phyloP scores from a whole-genome alignment of 441 rosid species.

The Jatropha multifida region DNA sequence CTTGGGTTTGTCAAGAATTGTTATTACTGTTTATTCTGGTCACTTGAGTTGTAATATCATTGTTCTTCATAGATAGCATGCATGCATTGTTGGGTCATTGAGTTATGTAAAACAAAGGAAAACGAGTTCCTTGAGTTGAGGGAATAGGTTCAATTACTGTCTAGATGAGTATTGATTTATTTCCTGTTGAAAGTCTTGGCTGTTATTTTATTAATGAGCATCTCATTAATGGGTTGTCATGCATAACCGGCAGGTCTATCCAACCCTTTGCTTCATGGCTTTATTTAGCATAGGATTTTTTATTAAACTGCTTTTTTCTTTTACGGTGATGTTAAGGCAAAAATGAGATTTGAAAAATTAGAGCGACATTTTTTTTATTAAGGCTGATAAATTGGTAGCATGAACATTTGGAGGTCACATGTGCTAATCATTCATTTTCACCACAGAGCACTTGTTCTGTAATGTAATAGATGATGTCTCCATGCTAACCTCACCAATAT shows the following conservation, averaged over 20 bases:
- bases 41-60: slow-evolving; percentile 6
- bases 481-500: background rate
- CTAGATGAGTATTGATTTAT: background rate
- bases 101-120: slow-evolving; percentile 2
- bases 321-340: no score
- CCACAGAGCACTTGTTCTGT: no score
- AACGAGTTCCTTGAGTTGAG: background rate
- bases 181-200: background rate
- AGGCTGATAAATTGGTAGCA: no score
- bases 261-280: no score
- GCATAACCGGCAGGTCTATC: background rate
- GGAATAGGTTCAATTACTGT: background rate
- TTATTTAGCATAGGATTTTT: no score
- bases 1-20: background rate
- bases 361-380: no score
- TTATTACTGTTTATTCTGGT: slow-evolving; percentile 11
- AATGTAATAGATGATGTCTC: background rate
- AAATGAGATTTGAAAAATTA: no score
- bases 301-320: no score
- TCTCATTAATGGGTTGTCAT: no score
- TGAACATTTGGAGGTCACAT: no score
- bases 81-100: background rate
- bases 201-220: no score
- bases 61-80: background rate
- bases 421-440: no score